Base-by-base conservation (phyloP, 139 green algal species). In the Chlamydomonas incerta region DNA sequence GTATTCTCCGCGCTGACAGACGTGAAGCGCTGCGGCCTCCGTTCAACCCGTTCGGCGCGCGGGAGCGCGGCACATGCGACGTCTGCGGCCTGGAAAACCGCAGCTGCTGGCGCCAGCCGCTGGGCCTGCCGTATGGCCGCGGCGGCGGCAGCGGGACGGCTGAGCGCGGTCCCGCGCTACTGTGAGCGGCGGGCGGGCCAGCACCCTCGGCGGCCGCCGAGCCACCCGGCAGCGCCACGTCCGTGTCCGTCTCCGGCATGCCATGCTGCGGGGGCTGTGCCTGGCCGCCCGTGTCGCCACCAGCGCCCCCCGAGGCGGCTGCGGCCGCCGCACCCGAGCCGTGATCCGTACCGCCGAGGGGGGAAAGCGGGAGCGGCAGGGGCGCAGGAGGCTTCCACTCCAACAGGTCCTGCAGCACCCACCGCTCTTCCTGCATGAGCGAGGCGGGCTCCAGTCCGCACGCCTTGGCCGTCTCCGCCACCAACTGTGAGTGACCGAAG, bases 1-100 rank as follows among this genome's bases (percentile, higher is more conserved):
- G 1, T 68, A 68, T 68, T 33, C 23, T 68, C 62, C 62, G 62
- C 62, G 3, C 3, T 68, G 62, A 68, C 62, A 68, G 23, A 68
- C 62, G 62, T 68, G 62, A 68, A 68, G 62, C 62, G 62, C 62
- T 68, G 62, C 62, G 62, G 62, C 62, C 62, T 68, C 24, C 62
- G 62, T 68, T 68, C 62, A 33, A 20, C 62, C 62, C 62, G 34
- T 68, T 68, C 62, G 14, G 34, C 62, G 62, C 62, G 62, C 34
- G 62, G 34, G 62, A 20, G 26, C 23, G 62, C 62, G 62, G 62
- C 62, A 68, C 24, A 23, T 68, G 62, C 62, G 62, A 33, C 62
- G 34, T 31, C 62, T 68, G 62, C 14, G 62, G 62, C 62, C 62
- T 68, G 62, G 28, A 68, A 33, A 33, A 68, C 23, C 23, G 62